A percentile compares a stretch with the other conserved stretches of the same genome.
Evolutionary conservation across 495 filamentous ascomycete species (phyloP).

Genomic region (Aspergillus hancockii): DNA sequence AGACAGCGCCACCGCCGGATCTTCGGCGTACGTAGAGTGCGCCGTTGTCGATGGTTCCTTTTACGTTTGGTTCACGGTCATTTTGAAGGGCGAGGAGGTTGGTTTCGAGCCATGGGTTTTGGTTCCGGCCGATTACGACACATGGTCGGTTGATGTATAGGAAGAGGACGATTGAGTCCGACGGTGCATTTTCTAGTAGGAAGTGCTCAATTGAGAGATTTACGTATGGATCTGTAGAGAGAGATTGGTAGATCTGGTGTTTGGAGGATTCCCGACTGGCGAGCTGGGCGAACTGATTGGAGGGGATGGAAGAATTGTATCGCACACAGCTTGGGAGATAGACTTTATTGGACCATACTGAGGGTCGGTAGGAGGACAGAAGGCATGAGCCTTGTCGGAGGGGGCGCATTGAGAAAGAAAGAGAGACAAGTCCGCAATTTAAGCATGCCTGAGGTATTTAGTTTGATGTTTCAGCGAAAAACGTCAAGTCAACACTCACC

Average conservation of each 20-base stretch:
- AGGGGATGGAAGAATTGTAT: slow-evolving; percentile 37
- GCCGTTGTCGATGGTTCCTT: slow-evolving; percentile 25
- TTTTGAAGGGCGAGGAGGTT: slow-evolving; percentile 63
- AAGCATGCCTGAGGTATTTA: background rate
- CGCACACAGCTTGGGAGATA: slow-evolving; percentile 22
- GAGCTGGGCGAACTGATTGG: slow-evolving; percentile 43
- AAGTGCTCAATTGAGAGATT: slow-evolving; percentile 97
- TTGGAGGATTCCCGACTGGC: slow-evolving; percentile 46
- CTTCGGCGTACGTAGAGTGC: slow-evolving; percentile 75
- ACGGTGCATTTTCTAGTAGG: slow-evolving; percentile 70
- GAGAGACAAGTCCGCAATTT: background rate
- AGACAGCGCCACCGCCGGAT: slow-evolving; percentile 89
- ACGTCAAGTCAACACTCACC: background rate
- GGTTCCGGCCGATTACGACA: slow-evolving; percentile 90
- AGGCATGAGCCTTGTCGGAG: slow-evolving; percentile 29
- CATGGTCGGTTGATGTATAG: slow-evolving; percentile 85
- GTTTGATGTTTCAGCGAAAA: too few relatives aligned
- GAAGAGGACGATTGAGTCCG: slow-evolving; percentile 75
- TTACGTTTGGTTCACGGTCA: slow-evolving; percentile 23
- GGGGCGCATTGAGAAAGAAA: slow-evolving; percentile 26
- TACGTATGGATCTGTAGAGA: slow-evolving; percentile 72
- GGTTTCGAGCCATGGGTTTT: slow-evolving; percentile 94
- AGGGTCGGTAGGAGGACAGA: slow-evolving; percentile 4
- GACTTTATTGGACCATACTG: slow-evolving; percentile 6
- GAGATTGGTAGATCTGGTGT: slow-evolving; percentile 76